phyloP scores from a whole-genome alignment of 768 basidiomycete genomes.

The Xerocomellus dryophilus region DNA sequence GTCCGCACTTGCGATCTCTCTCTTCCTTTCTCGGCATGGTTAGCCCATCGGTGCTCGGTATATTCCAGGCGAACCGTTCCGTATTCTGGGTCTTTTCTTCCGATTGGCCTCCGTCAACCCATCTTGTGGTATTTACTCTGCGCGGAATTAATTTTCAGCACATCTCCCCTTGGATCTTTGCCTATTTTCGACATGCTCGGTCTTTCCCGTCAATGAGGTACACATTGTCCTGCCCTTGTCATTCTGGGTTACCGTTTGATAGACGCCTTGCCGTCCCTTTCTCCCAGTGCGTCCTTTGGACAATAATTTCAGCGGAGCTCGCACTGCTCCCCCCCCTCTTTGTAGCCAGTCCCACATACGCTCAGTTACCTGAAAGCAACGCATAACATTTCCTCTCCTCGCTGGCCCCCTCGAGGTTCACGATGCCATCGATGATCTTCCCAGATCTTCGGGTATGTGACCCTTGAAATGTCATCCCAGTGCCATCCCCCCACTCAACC shows the following conservation, averaged over 20 bases:
- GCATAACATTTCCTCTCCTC: background rate
- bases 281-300: slow-evolving; percentile 6
- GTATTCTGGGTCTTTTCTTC: slow-evolving; percentile 39
- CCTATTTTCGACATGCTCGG: slow-evolving; percentile 31
- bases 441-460: slow-evolving; percentile 18
- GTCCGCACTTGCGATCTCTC: slow-evolving; percentile 16
- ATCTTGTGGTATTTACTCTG: slow-evolving; percentile 39
- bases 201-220: slow-evolving; percentile 33
- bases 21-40: slow-evolving; percentile 33
- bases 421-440: slow-evolving; percentile 4
- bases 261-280: slow-evolving; percentile 10
- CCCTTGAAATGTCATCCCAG: slow-evolving; percentile 19
- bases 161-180: slow-evolving; percentile 46
- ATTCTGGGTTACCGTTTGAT: slow-evolving; percentile 19
- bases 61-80: slow-evolving; percentile 46
- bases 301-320: slow-evolving; percentile 8
- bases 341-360: background rate
- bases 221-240: slow-evolving; percentile 25
- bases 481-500: slow-evolving; percentile 9
- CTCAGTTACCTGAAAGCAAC: background rate
- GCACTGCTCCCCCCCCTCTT: background rate
- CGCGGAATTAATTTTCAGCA: slow-evolving; percentile 35
- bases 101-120: slow-evolving; percentile 44
- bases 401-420: slow-evolving; percentile 10
- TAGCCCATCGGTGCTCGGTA: slow-evolving; percentile 41